A percentile compares a stretch with the other conserved stretches of the same genome.
Conservation (phyloP, 495 filamentous ascomycete species). For the Aspergillus campestris region DNA sequence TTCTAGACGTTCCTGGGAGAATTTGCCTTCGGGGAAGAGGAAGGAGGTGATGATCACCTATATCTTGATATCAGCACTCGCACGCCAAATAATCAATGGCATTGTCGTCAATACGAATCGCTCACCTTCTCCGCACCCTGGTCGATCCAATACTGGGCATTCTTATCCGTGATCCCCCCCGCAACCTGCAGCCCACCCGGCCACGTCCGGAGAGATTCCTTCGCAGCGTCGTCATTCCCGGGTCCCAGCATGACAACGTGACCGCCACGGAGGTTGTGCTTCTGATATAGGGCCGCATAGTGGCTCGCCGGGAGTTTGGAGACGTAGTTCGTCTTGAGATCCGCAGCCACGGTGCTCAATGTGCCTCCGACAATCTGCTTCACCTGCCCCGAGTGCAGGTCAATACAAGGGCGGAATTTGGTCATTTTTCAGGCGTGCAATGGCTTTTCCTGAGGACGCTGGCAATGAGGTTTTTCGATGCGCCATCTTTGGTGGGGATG, state of each 20-base stretch:
- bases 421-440: conserved; percentile 56
- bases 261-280: conserved; percentile 62
- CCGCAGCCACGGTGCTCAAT: conserved; percentile 52
- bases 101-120: too few relatives aligned
- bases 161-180: conserved; percentile 78
- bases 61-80: conserved; percentile 1
- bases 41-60: conserved; percentile 87
- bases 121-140: conserved; percentile 83
- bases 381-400: conserved; percentile 88
- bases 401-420: conserved; percentile 90
- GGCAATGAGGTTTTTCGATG: conserved; percentile 2
- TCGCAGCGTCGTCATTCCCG: conserved; percentile 72
- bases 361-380: conserved; percentile 98
- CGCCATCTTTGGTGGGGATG: conserved; percentile 6
- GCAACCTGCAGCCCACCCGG: conserved; percentile 73
- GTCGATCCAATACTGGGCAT: conserved; percentile 80
- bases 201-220: conserved; percentile 69
- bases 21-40: conserved; percentile 77
- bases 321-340: conserved; percentile 83
- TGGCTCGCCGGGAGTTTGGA: conserved; percentile 72
- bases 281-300: conserved; percentile 71
- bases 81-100: too few relatives aligned
- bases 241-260: conserved; percentile 96
- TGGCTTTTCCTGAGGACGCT: background rate
- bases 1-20: conserved; percentile 64